Percentiles rank a stretch among this genome's conserved stretches.
These are phyloP conservation scores for Backusella liffmaniae DNA, from an alignment of 192 early-diverging fungal species.

Conservation along the genomic window DNA sequence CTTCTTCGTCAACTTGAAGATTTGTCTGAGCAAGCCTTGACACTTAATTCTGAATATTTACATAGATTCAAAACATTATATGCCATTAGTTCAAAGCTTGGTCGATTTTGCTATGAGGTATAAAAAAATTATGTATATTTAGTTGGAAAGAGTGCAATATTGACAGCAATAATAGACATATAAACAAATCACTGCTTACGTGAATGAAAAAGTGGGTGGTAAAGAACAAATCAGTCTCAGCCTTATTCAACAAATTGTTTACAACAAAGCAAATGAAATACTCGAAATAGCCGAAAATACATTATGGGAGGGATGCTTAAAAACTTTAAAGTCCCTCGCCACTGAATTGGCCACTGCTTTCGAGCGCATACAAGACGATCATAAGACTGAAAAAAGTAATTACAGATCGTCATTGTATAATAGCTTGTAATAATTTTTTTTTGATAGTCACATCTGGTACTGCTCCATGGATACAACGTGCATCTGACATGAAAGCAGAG, in stretches of 20 bases:
- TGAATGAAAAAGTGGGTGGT: slow-evolving; percentile 42
- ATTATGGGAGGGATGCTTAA: slow-evolving; percentile 61
- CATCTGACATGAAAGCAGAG: slow-evolving; percentile 77
- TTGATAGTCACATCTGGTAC: slow-evolving; percentile 43
- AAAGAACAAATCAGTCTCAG: slow-evolving; percentile 43
- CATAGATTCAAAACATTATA: slow-evolving; percentile 48
- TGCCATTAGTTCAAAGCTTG: slow-evolving; percentile 45
- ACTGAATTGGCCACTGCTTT: slow-evolving; percentile 47
- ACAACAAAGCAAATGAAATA: slow-evolving; percentile 55
- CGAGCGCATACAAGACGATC: slow-evolving; percentile 49
- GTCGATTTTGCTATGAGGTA: slow-evolving; percentile 48
- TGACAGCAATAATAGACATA: slow-evolving; percentile 15
- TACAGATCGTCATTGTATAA: not conserved
- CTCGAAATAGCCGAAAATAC: slow-evolving; percentile 55
- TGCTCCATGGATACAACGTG: slow-evolving; percentile 79
- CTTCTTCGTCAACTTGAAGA: slow-evolving; percentile 66
- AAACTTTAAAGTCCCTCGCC: slow-evolving; percentile 45
- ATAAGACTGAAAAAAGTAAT: slow-evolving; percentile 52
- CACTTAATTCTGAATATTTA: slow-evolving; percentile 46
- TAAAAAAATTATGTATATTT: not conserved
- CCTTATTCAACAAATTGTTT: slow-evolving; percentile 54
- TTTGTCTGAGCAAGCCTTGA: slow-evolving; percentile 44
- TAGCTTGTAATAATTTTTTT: not conserved
- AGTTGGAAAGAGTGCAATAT: not conserved
- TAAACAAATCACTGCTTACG: slow-evolving; percentile 40